A percentile compares a stretch with the other conserved stretches of the same genome.
Conservation (phyloP, 2,329 filamentous ascomycete species). For the Exophiala sp. region DNA sequence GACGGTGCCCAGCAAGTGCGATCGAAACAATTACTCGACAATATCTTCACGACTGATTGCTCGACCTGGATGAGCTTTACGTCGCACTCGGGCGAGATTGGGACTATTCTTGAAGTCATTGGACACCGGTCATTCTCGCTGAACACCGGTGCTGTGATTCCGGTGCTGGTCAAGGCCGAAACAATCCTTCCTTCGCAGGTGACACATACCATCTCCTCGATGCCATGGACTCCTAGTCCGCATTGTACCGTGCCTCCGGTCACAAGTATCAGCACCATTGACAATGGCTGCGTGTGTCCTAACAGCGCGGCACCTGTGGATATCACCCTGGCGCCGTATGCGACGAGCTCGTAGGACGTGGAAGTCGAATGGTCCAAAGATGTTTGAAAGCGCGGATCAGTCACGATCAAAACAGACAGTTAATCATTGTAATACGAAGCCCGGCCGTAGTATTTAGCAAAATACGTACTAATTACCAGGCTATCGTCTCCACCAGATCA, state of each 20-base stretch:
- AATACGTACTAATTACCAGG: background rate
- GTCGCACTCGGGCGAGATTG: slow-evolving; percentile 58
- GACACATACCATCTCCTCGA: slow-evolving; percentile 15
- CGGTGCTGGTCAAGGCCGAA: slow-evolving; percentile 48
- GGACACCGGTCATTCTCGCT: slow-evolving; percentile 48
- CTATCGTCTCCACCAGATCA: too few species aligned
- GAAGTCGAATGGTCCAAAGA: too few species aligned
- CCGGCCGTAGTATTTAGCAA: background rate
- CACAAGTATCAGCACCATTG: slow-evolving; percentile 14
- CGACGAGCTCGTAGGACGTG: background rate
- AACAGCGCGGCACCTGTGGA: slow-evolving; percentile 19
- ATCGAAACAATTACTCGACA: slow-evolving; percentile 46
- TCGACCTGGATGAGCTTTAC: slow-evolving; percentile 53
- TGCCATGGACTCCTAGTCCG: slow-evolving; percentile 21
- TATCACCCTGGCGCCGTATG: slow-evolving; percentile 10
- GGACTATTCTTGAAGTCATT: slow-evolving; percentile 47
- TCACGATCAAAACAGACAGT: too few species aligned
- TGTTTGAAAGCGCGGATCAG: too few species aligned
- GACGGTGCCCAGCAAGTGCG: slow-evolving; percentile 47
- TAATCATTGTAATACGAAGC: too few species aligned
- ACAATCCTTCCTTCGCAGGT: background rate
- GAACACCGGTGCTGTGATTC: slow-evolving; percentile 50
- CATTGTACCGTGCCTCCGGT: slow-evolving; percentile 23
- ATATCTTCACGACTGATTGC: slow-evolving; percentile 50
- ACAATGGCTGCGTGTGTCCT: slow-evolving; percentile 21